Conservation (phyloP, 345 rosid genomes). For the Rubroshorea leprosula region DNA sequence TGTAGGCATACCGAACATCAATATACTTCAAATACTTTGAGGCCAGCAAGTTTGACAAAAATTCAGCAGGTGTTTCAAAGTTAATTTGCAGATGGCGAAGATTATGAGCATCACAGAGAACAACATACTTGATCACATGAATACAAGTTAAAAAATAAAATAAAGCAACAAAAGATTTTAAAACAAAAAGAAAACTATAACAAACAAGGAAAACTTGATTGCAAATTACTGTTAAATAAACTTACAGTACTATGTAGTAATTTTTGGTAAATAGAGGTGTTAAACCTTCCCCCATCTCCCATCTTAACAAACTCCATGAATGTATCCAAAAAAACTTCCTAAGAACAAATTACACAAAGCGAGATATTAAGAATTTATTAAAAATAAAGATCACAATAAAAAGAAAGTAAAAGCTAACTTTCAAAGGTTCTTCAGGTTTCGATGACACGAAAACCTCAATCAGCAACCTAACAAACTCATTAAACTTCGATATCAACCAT, state of each 20-base stretch:
- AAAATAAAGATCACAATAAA: background rate
- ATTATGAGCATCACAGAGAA: background rate
- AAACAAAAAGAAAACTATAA: background rate
- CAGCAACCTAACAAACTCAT: slow-evolving; percentile 54
- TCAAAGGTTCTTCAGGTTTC: slow-evolving; percentile 46
- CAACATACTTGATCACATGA: too few species aligned
- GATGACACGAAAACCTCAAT: slow-evolving; percentile 39
- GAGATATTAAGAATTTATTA: background rate
- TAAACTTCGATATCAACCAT: slow-evolving; percentile 83
- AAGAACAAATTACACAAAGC: slow-evolving; percentile 3
- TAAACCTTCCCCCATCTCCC: slow-evolving; percentile 60
- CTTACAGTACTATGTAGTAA: slow-evolving; percentile 65
- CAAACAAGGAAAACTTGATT: background rate
- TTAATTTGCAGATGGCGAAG: slow-evolving; percentile 38
- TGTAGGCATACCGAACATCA: slow-evolving; percentile 55
- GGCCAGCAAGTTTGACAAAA: slow-evolving; percentile 43
- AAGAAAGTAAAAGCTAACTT: slow-evolving; percentile 28
- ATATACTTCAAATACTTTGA: slow-evolving; percentile 67
- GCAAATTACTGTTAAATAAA: background rate
- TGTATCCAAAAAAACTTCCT: slow-evolving; percentile 79
- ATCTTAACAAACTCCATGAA: slow-evolving; percentile 78
- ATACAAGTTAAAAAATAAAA: too few species aligned
- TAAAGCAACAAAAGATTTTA: background rate
- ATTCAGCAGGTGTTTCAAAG: slow-evolving; percentile 34
- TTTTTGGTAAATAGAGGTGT: slow-evolving; percentile 62